Percentiles rank a stretch among this genome's conserved stretches.
These are phyloP conservation scores for Tetrastigma voinierianum DNA, from an alignment of 164 flowering plant genomes.

Conservation along the genomic window DNA sequence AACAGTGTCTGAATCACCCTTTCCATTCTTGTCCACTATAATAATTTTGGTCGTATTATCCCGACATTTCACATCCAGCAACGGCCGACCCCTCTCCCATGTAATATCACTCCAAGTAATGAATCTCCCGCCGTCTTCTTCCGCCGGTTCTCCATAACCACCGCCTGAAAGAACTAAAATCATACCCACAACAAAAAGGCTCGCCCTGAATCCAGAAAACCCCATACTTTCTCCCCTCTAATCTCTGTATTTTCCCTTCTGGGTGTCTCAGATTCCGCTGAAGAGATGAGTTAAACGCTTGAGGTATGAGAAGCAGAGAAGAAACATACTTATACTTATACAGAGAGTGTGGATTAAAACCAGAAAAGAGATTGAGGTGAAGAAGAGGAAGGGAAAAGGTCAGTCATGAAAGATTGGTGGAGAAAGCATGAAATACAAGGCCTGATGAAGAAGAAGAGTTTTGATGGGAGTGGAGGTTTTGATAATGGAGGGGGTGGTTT, in stretches of 20 bases:
- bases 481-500: constrained; percentile 2
- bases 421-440: too few relatives aligned
- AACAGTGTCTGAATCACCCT: constrained; percentile 57
- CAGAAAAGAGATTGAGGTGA: too few relatives aligned
- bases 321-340: too few relatives aligned
- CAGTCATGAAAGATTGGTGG: too few relatives aligned
- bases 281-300: too few relatives aligned
- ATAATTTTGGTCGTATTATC: constrained; percentile 30
- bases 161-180: background rate
- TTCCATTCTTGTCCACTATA: constrained; percentile 67
- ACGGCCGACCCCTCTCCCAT: constrained; percentile 15
- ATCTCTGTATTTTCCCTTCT: too few relatives aligned
- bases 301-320: too few relatives aligned
- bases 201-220: background rate
- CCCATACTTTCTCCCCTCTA: background rate
- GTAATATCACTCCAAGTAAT: constrained; percentile 74
- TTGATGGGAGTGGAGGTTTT: background rate
- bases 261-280: too few relatives aligned
- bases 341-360: too few relatives aligned
- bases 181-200: background rate
- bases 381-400: too few relatives aligned
- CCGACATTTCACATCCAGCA: constrained; percentile 6
- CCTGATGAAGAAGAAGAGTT: too few relatives aligned
- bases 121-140: constrained; percentile 5
- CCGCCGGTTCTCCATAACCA: background rate